Evolutionary conservation across 2,329 filamentous ascomycete species (phyloP).

Genomic region (Coniochaeta sp.): DNA sequence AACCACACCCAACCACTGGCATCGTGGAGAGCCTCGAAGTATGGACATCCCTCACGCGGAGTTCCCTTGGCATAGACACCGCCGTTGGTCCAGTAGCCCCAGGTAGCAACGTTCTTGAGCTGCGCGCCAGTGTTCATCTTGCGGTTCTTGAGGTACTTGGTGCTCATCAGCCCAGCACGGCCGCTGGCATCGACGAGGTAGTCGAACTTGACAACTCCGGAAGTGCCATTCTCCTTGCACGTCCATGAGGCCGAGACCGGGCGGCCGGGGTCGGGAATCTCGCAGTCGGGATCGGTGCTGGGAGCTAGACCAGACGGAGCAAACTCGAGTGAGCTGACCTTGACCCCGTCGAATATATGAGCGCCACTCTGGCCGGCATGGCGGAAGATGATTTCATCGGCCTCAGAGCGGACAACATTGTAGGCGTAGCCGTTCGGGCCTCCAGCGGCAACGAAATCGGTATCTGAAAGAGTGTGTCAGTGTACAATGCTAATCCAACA

Average conservation of each 20-base stretch:
- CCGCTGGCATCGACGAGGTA: slow-evolving; percentile 43
- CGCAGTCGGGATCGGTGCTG: background rate
- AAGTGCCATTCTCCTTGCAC: slow-evolving; percentile 22
- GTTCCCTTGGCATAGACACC: slow-evolving; percentile 26
- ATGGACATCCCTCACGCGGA: slow-evolving; percentile 26
- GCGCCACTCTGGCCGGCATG: slow-evolving; percentile 33
- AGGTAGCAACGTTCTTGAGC: too few relatives aligned
- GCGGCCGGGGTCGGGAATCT: slow-evolving; percentile 15
- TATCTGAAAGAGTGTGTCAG: too few relatives aligned
- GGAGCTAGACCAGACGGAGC: too few relatives aligned
- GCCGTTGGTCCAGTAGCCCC: slow-evolving; percentile 35
- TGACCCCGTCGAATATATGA: slow-evolving; percentile 30
- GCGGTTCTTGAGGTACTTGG: slow-evolving; percentile 42
- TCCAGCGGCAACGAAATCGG: slow-evolving; percentile 32
- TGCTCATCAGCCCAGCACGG: slow-evolving; percentile 34
- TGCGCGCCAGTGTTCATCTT: slow-evolving; percentile 38
- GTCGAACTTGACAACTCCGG: slow-evolving; percentile 34
- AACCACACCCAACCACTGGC: slow-evolving; percentile 42
- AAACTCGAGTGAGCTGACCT: slow-evolving; percentile 27
- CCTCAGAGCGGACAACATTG: slow-evolving; percentile 40
- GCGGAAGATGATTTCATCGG: slow-evolving; percentile 35
- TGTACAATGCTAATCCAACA: too few relatives aligned
- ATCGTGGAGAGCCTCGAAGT: slow-evolving; percentile 37
- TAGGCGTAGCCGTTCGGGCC: slow-evolving; percentile 33
- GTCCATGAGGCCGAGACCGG: slow-evolving; percentile 29